Conservation (phyloP, 306 rosid species). For the Pyrus betulifolia region DNA sequence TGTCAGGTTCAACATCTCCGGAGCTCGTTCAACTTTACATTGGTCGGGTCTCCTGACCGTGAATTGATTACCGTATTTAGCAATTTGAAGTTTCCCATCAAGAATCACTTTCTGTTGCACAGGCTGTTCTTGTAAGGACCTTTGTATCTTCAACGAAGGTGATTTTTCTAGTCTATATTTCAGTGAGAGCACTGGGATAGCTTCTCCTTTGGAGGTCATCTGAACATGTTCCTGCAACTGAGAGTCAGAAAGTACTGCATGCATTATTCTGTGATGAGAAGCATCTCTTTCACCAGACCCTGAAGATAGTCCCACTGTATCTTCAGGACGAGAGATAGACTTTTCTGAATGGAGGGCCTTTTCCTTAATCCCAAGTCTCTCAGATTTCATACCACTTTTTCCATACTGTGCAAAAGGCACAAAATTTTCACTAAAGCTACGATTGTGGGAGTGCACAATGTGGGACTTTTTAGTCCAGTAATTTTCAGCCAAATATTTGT, state of each 20-base stretch:
- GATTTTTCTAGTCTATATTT: conserved; percentile 24
- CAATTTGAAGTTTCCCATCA: conserved; percentile 16
- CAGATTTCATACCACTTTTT: conserved; percentile 28
- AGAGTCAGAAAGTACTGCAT: conserved; percentile 43
- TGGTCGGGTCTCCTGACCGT: conserved; percentile 11
- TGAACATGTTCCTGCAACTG: conserved; percentile 37
- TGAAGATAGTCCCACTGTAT: conserved; percentile 18
- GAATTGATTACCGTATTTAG: conserved; percentile 23
- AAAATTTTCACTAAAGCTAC: conserved; percentile 37
- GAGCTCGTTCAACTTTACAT: conserved; percentile 16
- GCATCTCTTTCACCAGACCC: conserved; percentile 27
- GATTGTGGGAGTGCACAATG: conserved; percentile 32
- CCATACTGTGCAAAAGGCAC: conserved; percentile 28
- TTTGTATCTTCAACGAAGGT: conserved; percentile 28
- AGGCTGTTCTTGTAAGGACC: conserved; percentile 30
- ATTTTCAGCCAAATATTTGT: conserved; percentile 29
- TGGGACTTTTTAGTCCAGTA: conserved; percentile 28
- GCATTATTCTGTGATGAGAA: conserved; percentile 37
- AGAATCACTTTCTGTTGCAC: conserved; percentile 24
- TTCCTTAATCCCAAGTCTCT: conserved; percentile 32
- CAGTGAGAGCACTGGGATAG: conserved; percentile 14
- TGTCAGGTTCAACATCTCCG: conserved; percentile 25
- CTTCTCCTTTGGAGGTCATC: conserved; percentile 20
- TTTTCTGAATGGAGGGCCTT: conserved; percentile 32
- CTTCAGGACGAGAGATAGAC: conserved; percentile 25